phyloP scores from a whole-genome alignment of 2,329 filamentous ascomycete genomes.

The Aureobasidium pullulans region DNA sequence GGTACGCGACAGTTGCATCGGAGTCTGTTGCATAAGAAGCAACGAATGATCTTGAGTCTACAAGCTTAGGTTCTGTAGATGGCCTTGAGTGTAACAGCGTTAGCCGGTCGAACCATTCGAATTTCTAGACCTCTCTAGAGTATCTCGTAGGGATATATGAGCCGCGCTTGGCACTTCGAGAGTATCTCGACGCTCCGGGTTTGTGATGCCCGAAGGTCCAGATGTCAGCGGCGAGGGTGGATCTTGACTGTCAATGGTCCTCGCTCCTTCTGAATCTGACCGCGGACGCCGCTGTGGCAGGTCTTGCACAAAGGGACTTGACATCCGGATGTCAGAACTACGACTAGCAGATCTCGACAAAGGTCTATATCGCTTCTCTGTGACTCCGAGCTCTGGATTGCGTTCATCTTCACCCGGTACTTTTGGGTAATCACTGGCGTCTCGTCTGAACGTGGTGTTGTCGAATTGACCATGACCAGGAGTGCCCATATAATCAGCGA shows the following conservation, averaged over 20 bases:
- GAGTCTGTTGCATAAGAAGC: no score
- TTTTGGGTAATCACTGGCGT: constrained; percentile 46
- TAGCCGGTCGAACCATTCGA: neutral
- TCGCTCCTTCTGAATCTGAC: constrained; percentile 14
- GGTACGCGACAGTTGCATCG: no score
- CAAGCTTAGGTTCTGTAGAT: no score
- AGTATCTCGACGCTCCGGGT: constrained; percentile 17
- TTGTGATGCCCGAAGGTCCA: neutral
- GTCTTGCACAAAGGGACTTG: constrained; percentile 1
- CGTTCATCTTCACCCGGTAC: constrained; percentile 47
- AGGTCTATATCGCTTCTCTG: constrained; percentile 35
- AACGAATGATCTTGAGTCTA: no score
- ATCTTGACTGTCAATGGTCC: constrained; percentile 16
- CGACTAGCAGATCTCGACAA: constrained; percentile 36
- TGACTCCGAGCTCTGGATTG: constrained; percentile 35
- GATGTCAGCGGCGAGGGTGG: neutral
- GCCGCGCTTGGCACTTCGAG: constrained; percentile 19
- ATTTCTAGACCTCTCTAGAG: neutral
- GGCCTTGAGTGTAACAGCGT: no score
- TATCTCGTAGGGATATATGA: neutral
- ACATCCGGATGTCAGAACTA: constrained; percentile 20
- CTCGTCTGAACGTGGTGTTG: constrained; percentile 41
- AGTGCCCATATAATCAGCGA: constrained; percentile 11
- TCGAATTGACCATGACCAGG: constrained; percentile 32
- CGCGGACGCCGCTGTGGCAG: neutral